A percentile compares a stretch with the other conserved stretches of the same genome.
Evolutionary conservation across 2,329 filamentous ascomycete species (phyloP).

Genomic region (Hypomyces perniciosus): DNA sequence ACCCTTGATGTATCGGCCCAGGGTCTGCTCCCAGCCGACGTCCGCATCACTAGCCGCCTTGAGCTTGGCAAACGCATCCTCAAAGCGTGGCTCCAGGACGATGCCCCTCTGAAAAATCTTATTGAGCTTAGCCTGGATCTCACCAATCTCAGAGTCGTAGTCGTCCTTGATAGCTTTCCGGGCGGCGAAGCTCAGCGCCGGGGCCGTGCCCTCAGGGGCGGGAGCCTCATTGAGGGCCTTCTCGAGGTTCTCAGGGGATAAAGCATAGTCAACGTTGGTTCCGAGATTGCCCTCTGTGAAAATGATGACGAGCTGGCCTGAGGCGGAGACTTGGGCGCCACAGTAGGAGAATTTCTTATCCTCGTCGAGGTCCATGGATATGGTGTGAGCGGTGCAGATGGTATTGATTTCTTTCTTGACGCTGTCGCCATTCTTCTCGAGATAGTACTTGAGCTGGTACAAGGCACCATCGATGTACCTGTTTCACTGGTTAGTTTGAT

Average conservation of each 20-base stretch:
- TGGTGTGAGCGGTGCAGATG: constrained; percentile 35
- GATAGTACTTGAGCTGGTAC: constrained; percentile 34
- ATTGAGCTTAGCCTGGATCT: constrained; percentile 32
- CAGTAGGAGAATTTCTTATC: constrained; percentile 36
- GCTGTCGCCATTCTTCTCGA: constrained; percentile 30
- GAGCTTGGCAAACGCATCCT: constrained; percentile 36
- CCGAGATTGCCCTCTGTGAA: constrained; percentile 40
- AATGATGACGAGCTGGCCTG: constrained; percentile 43
- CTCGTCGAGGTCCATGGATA: constrained; percentile 43
- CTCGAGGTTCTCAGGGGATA: constrained; percentile 31
- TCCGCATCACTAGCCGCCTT: constrained; percentile 21
- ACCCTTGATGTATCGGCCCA: constrained; percentile 34
- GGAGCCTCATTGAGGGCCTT: constrained; percentile 42
- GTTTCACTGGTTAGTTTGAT: neutral
- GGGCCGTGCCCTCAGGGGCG: constrained; percentile 15
- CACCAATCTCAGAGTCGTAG: constrained; percentile 38
- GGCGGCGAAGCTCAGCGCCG: constrained; percentile 36
- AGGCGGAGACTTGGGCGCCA: constrained; percentile 34
- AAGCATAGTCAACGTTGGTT: constrained; percentile 37
- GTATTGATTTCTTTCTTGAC: constrained; percentile 43
- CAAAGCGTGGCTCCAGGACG: constrained; percentile 42
- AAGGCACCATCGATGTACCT: constrained; percentile 42
- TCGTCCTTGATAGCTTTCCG: constrained; percentile 36
- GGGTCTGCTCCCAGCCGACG: constrained; percentile 36
- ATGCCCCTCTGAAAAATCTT: constrained; percentile 37